Evolutionary conservation across 352 stramenopile species (phyloP), one percentile per base, ranked within the genome.

Genomic region (Phytophthora uliginosa): DNA sequence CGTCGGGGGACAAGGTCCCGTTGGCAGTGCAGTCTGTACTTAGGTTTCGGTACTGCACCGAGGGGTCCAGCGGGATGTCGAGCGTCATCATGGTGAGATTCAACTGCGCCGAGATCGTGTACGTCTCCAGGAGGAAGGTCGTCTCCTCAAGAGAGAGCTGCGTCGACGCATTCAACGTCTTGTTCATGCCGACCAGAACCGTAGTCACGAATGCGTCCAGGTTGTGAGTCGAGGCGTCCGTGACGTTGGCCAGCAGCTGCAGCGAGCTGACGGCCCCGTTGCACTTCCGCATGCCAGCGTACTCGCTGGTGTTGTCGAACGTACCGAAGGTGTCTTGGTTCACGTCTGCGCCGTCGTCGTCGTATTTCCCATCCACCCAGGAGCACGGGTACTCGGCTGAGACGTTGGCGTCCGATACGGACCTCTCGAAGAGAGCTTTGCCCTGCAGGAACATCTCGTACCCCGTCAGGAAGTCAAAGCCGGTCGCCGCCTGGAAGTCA

Each of bases 361-460:
- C 28, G 24, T 22, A 59, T 22, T 74, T 78, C 8, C 60, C 64
- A 20, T 84, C 79, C 1, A 76, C 70, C 63, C 52, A 73, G 1
- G 54, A 63, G 56, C 79, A 86, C 33, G 74, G 74, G 13, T 86
- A 86, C 15, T 62, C 13, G 4, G 64, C 57, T 1, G 67, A 72
- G 2, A 75, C 71, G 42, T 84, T 74, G 3, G 77, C 71, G 53
- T 87, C 80, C 0, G 80, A 83, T 0, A 84, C 51, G 0, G 68
- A 74, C 3, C 77, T 57, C 20, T 87, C 80, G 13, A 85, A 73
- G n/a, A 85, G 45, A 17, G 77, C 52, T 48, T 85, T 82, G 38
- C 75, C 77, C 40, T 87, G 80, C 2, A 87, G 60, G 12, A 85
- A 70, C 47, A 87, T 66, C 15, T 87, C 80, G 59, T 81, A 87